A percentile compares a stretch with the other conserved stretches of the same genome.
Evolutionary conservation across 108 stramenopile species (phyloP).

Genomic region (Stephanodiscus minutulus): DNA sequence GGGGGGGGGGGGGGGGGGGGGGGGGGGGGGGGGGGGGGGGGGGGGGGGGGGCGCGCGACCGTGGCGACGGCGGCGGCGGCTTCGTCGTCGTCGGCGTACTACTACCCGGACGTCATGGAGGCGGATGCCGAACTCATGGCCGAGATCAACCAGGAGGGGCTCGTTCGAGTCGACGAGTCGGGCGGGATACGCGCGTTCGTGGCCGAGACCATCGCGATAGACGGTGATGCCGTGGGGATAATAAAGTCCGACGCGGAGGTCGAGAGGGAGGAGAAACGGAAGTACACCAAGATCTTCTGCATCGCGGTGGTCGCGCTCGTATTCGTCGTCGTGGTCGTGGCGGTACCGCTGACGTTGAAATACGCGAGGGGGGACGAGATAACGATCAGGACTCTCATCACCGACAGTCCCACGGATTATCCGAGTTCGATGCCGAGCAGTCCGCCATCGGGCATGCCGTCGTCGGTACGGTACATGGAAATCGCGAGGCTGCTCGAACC

Average conservation of each 20-base stretch:
- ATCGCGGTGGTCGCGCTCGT: constrained; percentile 16
- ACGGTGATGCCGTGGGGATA: constrained; percentile 32
- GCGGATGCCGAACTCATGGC: constrained; percentile 39
- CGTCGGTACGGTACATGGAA: constrained; percentile 18
- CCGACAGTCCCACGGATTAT: constrained; percentile 23
- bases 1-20: background rate
- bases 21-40: background rate
- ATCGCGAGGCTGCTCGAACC: constrained; percentile 15
- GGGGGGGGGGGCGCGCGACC: background rate
- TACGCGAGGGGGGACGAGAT: constrained; percentile 15
- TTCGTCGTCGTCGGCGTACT: background rate
- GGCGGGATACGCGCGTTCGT: constrained; percentile 43
- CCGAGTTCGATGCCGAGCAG: constrained; percentile 31
- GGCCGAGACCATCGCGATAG: constrained; percentile 40
- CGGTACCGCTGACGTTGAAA: constrained; percentile 32
- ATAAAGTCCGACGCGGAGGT: constrained; percentile 37
- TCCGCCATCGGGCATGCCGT: constrained; percentile 21
- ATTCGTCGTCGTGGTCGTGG: constrained; percentile 19
- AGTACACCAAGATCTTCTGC: constrained; percentile 28
- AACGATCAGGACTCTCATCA: constrained; percentile 11
- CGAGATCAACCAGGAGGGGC: constrained; percentile 25
- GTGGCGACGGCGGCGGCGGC: background rate
- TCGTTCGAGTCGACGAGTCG: constrained; percentile 30
- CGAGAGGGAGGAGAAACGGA: constrained; percentile 39
- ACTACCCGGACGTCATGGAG: constrained; percentile 21